Base-by-base conservation (phyloP, 257 asterid species). In the Linderniella brevidens region DNA sequence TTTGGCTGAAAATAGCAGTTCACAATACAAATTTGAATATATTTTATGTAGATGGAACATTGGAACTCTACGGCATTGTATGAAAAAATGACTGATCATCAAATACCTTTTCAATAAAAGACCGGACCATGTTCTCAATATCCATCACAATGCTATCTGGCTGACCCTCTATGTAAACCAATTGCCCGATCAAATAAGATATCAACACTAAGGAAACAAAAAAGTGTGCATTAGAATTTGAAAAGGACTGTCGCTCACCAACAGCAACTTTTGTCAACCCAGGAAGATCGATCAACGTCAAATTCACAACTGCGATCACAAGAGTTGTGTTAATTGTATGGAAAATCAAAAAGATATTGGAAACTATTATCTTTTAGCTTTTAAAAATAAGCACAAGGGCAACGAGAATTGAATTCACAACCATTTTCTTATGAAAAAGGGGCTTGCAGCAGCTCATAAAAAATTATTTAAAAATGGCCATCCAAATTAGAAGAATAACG, bases 261-360 rank as follows among this genome's bases (percentile, higher is more conserved):
- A 77, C 52, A 48, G 87, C 82, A 39, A 77, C 87, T 66, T 77
- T 77, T 3, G 82, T 77, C 25, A 77, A 75, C 16, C 82, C 82
- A 43, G 87, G 87, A 57, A 77, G 82, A 77, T 77, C 87, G 18
- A 77, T 74, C 66, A 77, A 60, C 11, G 87, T 77, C 66, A 74
- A 57, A 57, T 77, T 74, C 59, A 77, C 87, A 54, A 74, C 82
- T 77, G 82, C 73, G 64, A 46, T 37, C 17, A 44, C 53, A 32
- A 63, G 48, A 17, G 5, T 51, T 12, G 51, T 40, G 46, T 68
- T 48, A 64, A 49, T 62, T 37, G 53, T 11, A 17, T 44, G 43
- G 13, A 39, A 39, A 39, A 39, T 39, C 8, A 8, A 37, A 37
- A 11, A 37, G 40, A 37, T 37, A 6, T 37, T 37, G 40, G 8